Percentiles rank a stretch among this genome's conserved stretches.
phyloP scores from a whole-genome alignment of 176 grass and related monocot species.

The Aegilops tauschii region DNA sequence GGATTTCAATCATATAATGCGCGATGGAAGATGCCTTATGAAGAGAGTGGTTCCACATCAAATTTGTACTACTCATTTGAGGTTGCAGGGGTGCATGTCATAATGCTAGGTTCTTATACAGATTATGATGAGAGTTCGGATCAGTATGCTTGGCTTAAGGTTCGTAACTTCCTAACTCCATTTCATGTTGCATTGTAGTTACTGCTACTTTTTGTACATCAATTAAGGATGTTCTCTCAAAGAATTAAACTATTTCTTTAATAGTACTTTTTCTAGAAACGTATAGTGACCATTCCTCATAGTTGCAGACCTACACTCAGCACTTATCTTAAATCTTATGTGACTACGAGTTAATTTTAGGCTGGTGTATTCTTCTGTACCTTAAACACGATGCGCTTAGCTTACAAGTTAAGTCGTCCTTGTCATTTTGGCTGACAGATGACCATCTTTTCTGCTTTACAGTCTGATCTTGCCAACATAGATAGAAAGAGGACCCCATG shows the following conservation, averaged over 20 bases:
- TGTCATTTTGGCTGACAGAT: not conserved
- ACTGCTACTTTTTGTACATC: conserved; percentile 3
- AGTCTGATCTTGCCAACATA: conserved; percentile 78
- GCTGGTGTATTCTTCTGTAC: not conserved
- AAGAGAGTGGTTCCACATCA: conserved; percentile 81
- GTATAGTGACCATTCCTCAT: not conserved
- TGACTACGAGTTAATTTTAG: not conserved
- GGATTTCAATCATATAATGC: conserved; percentile 91
- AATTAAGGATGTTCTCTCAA: not conserved
- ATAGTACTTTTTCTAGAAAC: not conserved
- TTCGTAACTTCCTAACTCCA: conserved; percentile 22
- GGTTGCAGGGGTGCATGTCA: conserved; percentile 60
- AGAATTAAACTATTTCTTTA: not conserved
- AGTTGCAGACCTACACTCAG: not conserved
- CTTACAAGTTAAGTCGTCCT: not conserved
- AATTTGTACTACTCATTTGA: conserved; percentile 97
- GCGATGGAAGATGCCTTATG: conserved; percentile 96
- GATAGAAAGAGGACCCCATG: conserved; percentile 79
- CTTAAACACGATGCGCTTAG: not conserved
- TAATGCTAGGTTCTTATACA: conserved; percentile 97
- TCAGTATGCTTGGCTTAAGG: conserved; percentile 98
- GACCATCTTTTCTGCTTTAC: conserved; percentile 12
- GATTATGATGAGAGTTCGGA: conserved; percentile 89
- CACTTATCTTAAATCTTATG: not conserved
- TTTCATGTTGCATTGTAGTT: not conserved